Percentiles rank a stretch among this genome's conserved stretches.
Evolutionary conservation across 768 basidiomycete species (phyloP).

Genomic region (Auriscalpium microsporum): DNA sequence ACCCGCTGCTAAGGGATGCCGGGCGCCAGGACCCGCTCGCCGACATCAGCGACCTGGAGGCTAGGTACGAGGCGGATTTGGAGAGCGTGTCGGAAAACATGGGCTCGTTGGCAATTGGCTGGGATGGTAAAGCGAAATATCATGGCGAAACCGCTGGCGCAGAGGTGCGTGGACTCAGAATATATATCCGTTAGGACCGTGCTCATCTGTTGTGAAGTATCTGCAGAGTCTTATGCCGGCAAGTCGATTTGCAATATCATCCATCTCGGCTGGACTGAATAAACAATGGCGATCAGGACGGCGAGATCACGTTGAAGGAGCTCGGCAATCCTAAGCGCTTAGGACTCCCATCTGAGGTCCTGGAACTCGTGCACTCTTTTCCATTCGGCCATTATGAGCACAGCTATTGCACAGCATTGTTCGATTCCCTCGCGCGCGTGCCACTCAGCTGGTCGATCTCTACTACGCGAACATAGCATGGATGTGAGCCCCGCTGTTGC

Average conservation of each 20-base stretch:
- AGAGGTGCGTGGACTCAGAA: constrained; percentile 27
- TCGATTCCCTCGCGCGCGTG: constrained; percentile 12
- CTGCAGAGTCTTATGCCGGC: constrained; percentile 15
- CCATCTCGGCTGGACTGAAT: too few relatives aligned
- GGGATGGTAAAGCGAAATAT: constrained; percentile 41
- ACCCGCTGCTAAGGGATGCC: neutral
- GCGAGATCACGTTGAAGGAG: too few relatives aligned
- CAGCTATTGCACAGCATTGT: constrained; percentile 26
- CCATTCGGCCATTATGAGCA: constrained; percentile 40
- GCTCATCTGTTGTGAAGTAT: constrained; percentile 7
- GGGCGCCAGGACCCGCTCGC: neutral
- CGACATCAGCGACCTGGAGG: neutral
- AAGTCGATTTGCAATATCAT: neutral
- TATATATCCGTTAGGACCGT: too few relatives aligned
- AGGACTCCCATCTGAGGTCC: constrained; percentile 34
- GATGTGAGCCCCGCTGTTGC: constrained; percentile 30
- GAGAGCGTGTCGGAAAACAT: constrained; percentile 30
- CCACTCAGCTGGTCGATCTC: constrained; percentile 31
- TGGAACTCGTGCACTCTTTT: constrained; percentile 39
- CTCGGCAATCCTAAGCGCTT: constrained; percentile 18
- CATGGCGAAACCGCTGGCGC: constrained; percentile 44
- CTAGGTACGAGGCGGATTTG: constrained; percentile 17
- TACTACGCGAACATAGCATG: constrained; percentile 40
- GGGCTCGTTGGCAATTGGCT: constrained; percentile 41
- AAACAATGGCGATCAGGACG: too few relatives aligned